Evolutionary conservation across 495 filamentous ascomycete species (phyloP), one percentile per base, ranked within the genome.

Genomic region (Penicillium herquei): DNA sequence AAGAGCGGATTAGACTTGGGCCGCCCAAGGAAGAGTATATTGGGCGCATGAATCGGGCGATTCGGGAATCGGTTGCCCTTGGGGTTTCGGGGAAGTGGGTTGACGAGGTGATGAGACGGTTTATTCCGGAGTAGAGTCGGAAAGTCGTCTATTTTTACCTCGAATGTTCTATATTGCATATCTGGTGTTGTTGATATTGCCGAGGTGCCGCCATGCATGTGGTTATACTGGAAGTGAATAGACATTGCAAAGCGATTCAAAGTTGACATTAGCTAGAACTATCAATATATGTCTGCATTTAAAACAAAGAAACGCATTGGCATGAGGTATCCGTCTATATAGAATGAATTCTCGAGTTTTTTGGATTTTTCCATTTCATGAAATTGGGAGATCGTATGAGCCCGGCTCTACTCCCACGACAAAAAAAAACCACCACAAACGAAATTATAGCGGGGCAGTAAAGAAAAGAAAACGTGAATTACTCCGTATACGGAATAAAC

Each of bases 1-100:
- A 76, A 48, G 61, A 78, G 32, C 57, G 72, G 31, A 67, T 74
- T 6, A 49, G 55, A 41, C 64, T 72, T 34, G 72, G 65, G 10
- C 45, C 54, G 32, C 83, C 85, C 1, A 78, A 77, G 62, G 64
- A 71, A 14, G 87, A 90, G 70, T 91, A 90, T 67, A 72, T 90
- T 35, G 65, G 73, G 17, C 67, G 87, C 45, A 89, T 90, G 78
- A 90, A 90, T 64, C 73, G 70, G 52, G 87, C 84, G 6, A 79
- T 90, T 60, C 56, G 64, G 50, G 87, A 91, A 73, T 85, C 83
- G 6, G 55, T 81, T 50, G 62, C 55, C 21, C 62, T 79, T 57
- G 86, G 85, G 11, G 70, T 90, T 57, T 80, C 85, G 21, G 49
- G 59, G 55, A 54, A 58, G 30, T 90, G 84, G 72, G 74, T 87